Evolutionary conservation across 345 rosid species (phyloP).

Genomic region (Citrus glauca): DNA sequence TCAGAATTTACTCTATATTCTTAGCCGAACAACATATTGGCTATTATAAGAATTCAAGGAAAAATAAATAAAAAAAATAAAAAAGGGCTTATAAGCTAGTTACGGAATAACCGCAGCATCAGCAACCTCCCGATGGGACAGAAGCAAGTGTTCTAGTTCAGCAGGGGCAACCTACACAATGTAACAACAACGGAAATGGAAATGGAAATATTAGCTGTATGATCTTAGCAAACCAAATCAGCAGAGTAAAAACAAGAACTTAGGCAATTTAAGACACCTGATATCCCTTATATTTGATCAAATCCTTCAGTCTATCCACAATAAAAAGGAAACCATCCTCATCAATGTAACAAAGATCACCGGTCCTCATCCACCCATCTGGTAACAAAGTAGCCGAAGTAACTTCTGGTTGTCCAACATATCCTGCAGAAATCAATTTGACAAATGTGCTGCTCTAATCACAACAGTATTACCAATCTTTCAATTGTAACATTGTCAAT

Average conservation of each 20-base stretch:
- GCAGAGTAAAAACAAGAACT: not conserved
- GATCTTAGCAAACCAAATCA: not conserved
- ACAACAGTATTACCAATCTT: too few relatives aligned
- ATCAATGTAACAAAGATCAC: constrained; percentile 39
- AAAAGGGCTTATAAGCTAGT: not conserved
- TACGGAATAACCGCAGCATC: constrained; percentile 32
- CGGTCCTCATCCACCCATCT: constrained; percentile 40
- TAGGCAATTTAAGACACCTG: constrained; percentile 23
- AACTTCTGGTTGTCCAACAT: constrained; percentile 26
- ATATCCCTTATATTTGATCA: constrained; percentile 41
- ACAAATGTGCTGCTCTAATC: too few relatives aligned
- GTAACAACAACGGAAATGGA: not conserved
- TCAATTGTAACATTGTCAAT: too few relatives aligned
- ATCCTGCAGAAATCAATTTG: constrained; percentile 14
- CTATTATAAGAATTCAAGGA: not conserved
- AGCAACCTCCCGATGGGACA: constrained; percentile 26
- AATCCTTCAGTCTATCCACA: constrained; percentile 42
- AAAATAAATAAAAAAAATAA: not conserved
- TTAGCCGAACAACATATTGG: not conserved
- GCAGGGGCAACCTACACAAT: constrained; percentile 37
- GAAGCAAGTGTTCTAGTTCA: constrained; percentile 37
- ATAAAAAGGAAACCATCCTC: constrained; percentile 31
- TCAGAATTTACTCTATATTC: not conserved
- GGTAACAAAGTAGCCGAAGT: constrained; percentile 15
- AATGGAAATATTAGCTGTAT: not conserved